Percentiles rank a stretch among this genome's conserved stretches.
Conservation (phyloP, 2,329 filamentous ascomycete genomes). For the Fusarium floridanum region DNA sequence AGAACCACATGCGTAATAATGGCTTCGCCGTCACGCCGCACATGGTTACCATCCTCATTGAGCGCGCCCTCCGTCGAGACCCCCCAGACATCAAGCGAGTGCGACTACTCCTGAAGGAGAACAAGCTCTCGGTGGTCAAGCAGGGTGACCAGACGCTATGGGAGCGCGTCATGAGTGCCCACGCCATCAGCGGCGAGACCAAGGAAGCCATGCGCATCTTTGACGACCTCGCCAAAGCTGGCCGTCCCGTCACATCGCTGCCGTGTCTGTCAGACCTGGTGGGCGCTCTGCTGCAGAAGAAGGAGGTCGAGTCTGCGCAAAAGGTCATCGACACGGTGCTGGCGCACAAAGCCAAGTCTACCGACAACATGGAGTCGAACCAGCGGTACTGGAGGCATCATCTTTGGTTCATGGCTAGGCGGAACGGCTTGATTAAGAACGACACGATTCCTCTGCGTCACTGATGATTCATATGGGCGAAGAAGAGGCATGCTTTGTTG, state of each 20-base stretch:
- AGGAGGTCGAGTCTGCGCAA: conserved; percentile 46
- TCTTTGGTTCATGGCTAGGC: conserved; percentile 63
- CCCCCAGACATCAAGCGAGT: conserved; percentile 72
- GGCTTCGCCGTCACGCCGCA: conserved; percentile 69
- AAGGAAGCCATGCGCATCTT: conserved; percentile 64
- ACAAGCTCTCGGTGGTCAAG: conserved; percentile 55
- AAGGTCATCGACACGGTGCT: conserved; percentile 51
- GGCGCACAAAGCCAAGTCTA: conserved; percentile 43
- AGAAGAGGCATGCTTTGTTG: too few relatives aligned
- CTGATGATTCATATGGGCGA: not conserved
- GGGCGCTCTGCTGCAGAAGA: conserved; percentile 44
- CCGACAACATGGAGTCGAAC: conserved; percentile 32
- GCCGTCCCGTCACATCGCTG: conserved; percentile 58
- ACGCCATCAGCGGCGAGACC: conserved; percentile 66
- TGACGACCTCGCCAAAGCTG: conserved; percentile 55
- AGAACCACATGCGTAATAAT: conserved; percentile 70
- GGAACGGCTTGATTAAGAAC: conserved; percentile 54
- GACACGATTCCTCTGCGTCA: conserved; percentile 7
- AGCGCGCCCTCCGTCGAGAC: conserved; percentile 71
- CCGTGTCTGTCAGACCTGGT: conserved; percentile 60
- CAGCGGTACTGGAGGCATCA: conserved; percentile 61
- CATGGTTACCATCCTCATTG: conserved; percentile 81
- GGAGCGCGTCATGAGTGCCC: conserved; percentile 78
- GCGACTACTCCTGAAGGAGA: conserved; percentile 70
- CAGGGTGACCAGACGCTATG: conserved; percentile 73